phyloP scores from a whole-genome alignment of 805 yeast species.

The Citeromyces matritensis region DNA sequence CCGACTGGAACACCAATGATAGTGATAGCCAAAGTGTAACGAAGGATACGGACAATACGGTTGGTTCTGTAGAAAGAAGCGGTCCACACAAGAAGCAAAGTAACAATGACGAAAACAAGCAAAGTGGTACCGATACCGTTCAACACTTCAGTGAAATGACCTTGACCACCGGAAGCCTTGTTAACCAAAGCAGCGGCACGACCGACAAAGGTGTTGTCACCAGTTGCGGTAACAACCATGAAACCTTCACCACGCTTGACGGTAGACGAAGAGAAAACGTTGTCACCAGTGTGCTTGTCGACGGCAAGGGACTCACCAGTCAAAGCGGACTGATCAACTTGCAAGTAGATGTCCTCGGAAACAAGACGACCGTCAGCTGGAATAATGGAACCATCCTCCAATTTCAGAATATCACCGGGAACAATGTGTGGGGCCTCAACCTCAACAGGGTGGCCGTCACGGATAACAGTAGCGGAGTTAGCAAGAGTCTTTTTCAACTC shows the following conservation, averaged over 20 bases:
- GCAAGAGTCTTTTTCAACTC: constrained; percentile 93
- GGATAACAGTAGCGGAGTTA: constrained; percentile 71
- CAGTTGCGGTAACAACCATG: constrained; percentile 90
- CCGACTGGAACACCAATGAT: constrained; percentile 98
- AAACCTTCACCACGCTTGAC: constrained; percentile 92
- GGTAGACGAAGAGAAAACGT: constrained; percentile 82
- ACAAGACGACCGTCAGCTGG: constrained; percentile 90
- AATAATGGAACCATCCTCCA: constrained; percentile 87
- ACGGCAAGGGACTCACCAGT: constrained; percentile 97
- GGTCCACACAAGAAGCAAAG: constrained; percentile 82
- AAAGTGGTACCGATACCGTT: constrained; percentile 94
- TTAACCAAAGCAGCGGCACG: constrained; percentile 94
- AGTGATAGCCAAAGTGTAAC: constrained; percentile 91
- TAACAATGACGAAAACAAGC: constrained; percentile 75
- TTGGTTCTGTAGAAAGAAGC: constrained; percentile 91
- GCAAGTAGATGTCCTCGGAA: constrained; percentile 73
- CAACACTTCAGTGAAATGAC: constrained; percentile 95
- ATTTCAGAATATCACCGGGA: constrained; percentile 87
- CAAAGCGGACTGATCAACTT: constrained; percentile 91
- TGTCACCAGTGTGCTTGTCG: constrained; percentile 81
- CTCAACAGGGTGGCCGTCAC: constrained; percentile 70
- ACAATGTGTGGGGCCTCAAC: constrained; percentile 75
- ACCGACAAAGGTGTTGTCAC: constrained; percentile 92
- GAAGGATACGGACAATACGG: constrained; percentile 72
- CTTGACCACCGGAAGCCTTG: constrained; percentile 85